Percentiles rank a stretch among this genome's conserved stretches.
These are phyloP conservation scores for Durotheca rogersii DNA, from an alignment of 495 filamentous ascomycete species.

Conservation along the genomic window DNA sequence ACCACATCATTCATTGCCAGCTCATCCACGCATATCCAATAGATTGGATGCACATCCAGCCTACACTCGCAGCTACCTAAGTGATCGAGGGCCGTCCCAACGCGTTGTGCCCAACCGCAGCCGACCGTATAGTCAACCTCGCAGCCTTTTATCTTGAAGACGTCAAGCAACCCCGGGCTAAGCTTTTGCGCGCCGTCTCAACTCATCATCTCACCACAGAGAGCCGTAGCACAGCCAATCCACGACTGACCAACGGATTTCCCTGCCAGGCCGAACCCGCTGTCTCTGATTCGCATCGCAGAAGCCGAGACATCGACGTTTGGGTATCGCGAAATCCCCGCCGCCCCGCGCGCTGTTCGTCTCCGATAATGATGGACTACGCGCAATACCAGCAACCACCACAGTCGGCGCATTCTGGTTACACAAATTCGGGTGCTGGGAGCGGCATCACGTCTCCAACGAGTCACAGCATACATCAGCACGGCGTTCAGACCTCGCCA, in stretches of 20 bases:
- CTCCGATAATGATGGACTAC: constrained; percentile 67
- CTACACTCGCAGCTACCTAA: constrained; percentile 51
- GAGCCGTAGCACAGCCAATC: constrained; percentile 24
- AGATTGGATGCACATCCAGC: constrained; percentile 56
- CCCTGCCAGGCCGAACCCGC: constrained; percentile 26
- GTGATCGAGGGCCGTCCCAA: constrained; percentile 45
- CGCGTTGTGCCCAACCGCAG: constrained; percentile 45
- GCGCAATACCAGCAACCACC: constrained; percentile 64
- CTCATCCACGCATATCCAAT: constrained; percentile 60
- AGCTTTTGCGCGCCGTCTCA: constrained; percentile 33
- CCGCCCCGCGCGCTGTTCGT: constrained; percentile 33
- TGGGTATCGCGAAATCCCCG: constrained; percentile 34
- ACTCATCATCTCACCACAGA: constrained; percentile 32
- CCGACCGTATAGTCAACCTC: constrained; percentile 36
- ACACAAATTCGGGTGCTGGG: constrained; percentile 55
- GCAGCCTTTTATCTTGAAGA: constrained; percentile 35
- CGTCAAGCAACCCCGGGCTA: constrained; percentile 31
- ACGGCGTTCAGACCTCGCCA: constrained; percentile 60
- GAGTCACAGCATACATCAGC: constrained; percentile 55
- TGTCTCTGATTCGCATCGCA: constrained; percentile 32
- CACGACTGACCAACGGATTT: constrained; percentile 27
- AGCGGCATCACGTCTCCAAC: constrained; percentile 64
- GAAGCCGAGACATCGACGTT: constrained; percentile 20
- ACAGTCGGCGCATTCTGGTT: constrained; percentile 56
- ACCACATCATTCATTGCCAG: constrained; percentile 56